Conservation (phyloP, 192 early-diverging fungal species). For the Phlyctochytrium planicorne region DNA sequence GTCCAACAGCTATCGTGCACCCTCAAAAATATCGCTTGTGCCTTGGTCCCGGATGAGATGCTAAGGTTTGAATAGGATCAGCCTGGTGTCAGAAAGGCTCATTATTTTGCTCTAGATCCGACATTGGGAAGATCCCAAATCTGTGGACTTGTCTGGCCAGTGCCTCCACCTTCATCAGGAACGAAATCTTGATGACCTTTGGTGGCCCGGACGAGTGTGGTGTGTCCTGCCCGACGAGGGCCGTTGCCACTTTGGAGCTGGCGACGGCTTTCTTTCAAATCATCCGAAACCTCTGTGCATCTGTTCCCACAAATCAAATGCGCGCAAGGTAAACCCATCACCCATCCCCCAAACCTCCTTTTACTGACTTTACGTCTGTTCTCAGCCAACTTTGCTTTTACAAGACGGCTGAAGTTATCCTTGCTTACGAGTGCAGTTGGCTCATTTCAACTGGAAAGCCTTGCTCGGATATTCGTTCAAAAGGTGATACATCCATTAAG, state of each 20-base stretch:
- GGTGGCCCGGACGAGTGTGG: conserved; percentile 8
- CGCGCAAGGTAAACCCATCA: conserved; percentile 31
- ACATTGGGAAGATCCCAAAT: neutral
- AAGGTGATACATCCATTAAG: conserved; percentile 14
- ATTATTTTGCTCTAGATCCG: neutral
- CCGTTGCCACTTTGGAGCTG: conserved; percentile 27
- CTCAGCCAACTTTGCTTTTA: conserved; percentile 34
- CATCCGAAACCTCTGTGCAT: conserved; percentile 45
- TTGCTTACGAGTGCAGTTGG: conserved; percentile 42
- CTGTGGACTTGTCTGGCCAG: neutral
- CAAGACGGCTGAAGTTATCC: conserved; percentile 36
- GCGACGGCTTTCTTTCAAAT: conserved; percentile 35
- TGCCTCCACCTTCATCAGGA: neutral
- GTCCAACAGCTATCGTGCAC: neutral
- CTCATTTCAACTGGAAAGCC: conserved; percentile 28
- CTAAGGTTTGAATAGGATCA: neutral
- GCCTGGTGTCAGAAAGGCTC: neutral
- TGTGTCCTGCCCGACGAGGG: conserved; percentile 30
- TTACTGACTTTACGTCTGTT: conserved; percentile 1
- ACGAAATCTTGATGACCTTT: neutral
- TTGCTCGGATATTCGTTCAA: conserved; percentile 28
- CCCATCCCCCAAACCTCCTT: neutral
- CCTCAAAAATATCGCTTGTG: neutral
- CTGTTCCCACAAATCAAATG: conserved; percentile 36
- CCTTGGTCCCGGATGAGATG: neutral